phyloP scores from a whole-genome alignment of 2,329 filamentous ascomycete genomes.

The Penicillium freii region DNA sequence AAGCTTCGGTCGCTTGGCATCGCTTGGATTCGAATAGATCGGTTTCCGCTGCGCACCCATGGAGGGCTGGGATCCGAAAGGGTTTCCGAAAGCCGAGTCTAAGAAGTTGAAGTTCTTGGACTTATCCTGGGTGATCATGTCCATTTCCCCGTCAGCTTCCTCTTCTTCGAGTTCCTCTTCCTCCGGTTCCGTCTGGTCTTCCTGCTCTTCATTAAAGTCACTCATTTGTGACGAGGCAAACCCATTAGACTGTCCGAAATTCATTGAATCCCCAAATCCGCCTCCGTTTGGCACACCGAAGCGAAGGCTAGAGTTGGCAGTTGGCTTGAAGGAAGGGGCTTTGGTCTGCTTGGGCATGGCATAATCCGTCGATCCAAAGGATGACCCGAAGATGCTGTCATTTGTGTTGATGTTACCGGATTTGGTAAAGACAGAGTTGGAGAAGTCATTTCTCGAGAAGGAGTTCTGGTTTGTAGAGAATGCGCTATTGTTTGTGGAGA shows the following conservation, averaged over 20 bases:
- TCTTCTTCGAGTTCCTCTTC: constrained; percentile 40
- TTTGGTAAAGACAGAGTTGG: constrained; percentile 39
- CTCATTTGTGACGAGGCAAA: constrained; percentile 30
- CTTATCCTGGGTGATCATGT: constrained; percentile 21
- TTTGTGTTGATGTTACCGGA: constrained; percentile 37
- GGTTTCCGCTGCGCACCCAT: constrained; percentile 31
- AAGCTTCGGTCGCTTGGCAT: constrained; percentile 44
- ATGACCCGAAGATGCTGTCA: constrained; percentile 40
- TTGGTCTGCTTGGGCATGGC: constrained; percentile 31
- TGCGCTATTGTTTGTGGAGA: constrained; percentile 16
- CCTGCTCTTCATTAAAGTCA: constrained; percentile 24
- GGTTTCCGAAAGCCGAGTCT: constrained; percentile 32
- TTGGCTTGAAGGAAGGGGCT: constrained; percentile 22
- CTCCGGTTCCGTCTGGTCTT: constrained; percentile 27
- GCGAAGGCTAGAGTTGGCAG: constrained; percentile 27
- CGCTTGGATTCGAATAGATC: constrained; percentile 45
- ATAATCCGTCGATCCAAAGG: constrained; percentile 37
- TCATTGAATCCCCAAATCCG: constrained; percentile 27
- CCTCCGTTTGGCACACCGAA: constrained; percentile 30
- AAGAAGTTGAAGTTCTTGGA: constrained; percentile 31
- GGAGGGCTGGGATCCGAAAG: constrained; percentile 9
- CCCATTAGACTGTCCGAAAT: constrained; percentile 26
- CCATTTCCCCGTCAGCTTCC: constrained; percentile 38
- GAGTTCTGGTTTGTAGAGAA: constrained; percentile 23
- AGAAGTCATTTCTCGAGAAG: constrained; percentile 29